Conservation (phyloP, 2,329 filamentous ascomycete genomes). For the Diplodia mutila region DNA sequence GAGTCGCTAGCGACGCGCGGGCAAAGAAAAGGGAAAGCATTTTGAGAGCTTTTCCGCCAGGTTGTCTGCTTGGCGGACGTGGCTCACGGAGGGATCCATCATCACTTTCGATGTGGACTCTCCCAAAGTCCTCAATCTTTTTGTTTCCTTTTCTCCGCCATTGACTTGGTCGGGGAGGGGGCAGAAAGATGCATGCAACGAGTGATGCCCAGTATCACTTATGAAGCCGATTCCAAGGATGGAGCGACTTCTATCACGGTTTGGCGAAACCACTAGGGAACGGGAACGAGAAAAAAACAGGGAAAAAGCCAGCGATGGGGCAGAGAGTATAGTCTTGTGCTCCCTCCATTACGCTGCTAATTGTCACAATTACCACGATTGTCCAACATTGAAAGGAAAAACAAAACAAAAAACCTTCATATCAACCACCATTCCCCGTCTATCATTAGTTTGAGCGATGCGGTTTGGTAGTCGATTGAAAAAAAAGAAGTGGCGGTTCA, state of each 20-base stretch:
- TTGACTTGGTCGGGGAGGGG: background rate
- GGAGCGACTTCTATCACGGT: background rate
- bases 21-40: background rate
- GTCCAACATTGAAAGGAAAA: background rate
- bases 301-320: background rate
- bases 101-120: background rate
- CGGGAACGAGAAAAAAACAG: background rate
- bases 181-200: background rate
- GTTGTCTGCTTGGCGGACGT: constrained; percentile 9
- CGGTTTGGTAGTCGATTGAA: background rate
- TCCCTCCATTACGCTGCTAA: background rate
- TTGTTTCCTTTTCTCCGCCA: background rate
- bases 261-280: background rate
- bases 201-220: background rate
- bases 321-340: constrained; percentile 23
- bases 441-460: background rate
- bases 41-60: background rate
- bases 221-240: background rate
- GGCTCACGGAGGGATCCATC: constrained; percentile 6
- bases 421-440: background rate
- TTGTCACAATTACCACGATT: background rate
- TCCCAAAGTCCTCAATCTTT: background rate
- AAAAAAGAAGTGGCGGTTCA: background rate
- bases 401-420: background rate
- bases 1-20: background rate